Evolutionary conservation across 1,284 basidiomycete species (phyloP).

Genomic region (Sparassis latifolia): DNA sequence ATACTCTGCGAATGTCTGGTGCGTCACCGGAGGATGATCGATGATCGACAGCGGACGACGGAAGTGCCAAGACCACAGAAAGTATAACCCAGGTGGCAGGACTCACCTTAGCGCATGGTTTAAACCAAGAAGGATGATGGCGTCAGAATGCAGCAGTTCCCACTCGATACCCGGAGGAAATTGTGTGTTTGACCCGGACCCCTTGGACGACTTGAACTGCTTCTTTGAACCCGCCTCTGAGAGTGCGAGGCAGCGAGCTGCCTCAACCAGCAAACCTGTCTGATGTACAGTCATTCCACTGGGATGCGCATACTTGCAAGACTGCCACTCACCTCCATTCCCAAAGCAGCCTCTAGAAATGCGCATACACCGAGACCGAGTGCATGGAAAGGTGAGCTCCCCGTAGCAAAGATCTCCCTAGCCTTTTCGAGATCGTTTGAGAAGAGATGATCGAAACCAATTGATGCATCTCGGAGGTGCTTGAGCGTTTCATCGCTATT

Average conservation of each 20-base stretch:
- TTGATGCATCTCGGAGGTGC: slow-evolving; percentile 42
- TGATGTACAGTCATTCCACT: slow-evolving; percentile 13
- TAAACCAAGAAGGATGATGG: slow-evolving; percentile 60
- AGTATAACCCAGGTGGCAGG: neutral
- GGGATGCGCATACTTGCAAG: slow-evolving; percentile 6
- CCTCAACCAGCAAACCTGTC: slow-evolving; percentile 51
- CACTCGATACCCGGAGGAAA: slow-evolving; percentile 64
- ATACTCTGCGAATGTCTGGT: too few species aligned
- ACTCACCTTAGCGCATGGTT: slow-evolving; percentile 61
- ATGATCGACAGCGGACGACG: too few species aligned
- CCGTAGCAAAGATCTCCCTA: slow-evolving; percentile 39
- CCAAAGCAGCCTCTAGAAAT: slow-evolving; percentile 73
- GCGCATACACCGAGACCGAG: slow-evolving; percentile 67
- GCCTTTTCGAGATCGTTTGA: slow-evolving; percentile 56
- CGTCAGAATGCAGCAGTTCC: slow-evolving; percentile 68
- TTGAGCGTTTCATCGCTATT: slow-evolving; percentile 21
- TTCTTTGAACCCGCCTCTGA: slow-evolving; percentile 59
- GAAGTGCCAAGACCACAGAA: too few species aligned
- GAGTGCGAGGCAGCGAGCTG: slow-evolving; percentile 43
- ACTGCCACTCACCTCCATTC: slow-evolving; percentile 57
- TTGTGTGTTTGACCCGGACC: slow-evolving; percentile 29
- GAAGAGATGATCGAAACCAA: slow-evolving; percentile 65
- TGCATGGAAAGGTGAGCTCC: slow-evolving; percentile 60
- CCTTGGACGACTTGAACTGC: slow-evolving; percentile 42
- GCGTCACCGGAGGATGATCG: too few species aligned